These are phyloP conservation scores for Phytophthora cajani DNA, from an alignment of 352 stramenopile species.

Conservation along the genomic window DNA sequence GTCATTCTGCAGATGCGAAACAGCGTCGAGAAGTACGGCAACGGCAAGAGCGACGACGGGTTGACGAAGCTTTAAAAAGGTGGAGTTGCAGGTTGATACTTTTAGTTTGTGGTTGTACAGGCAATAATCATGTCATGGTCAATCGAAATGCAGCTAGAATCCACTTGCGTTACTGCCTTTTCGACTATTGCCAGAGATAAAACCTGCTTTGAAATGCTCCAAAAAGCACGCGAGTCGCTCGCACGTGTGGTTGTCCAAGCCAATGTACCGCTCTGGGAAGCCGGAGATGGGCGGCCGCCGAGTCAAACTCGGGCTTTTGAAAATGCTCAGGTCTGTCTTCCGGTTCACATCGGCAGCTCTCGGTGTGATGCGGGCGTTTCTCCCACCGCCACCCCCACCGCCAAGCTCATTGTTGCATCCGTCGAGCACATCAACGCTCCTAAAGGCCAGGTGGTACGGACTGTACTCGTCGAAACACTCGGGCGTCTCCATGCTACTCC, in stretches of 20 bases:
- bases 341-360: slow-evolving; percentile 17
- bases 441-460: slow-evolving; percentile 75
- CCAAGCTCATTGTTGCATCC: slow-evolving; percentile 38
- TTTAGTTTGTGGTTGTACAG: not conserved
- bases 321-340: slow-evolving; percentile 79
- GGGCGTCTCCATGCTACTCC: slow-evolving; percentile 27
- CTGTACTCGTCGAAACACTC: slow-evolving; percentile 87
- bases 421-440: slow-evolving; percentile 47
- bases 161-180: too few species aligned
- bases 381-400: not conserved
- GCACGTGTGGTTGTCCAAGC: slow-evolving; percentile 76
- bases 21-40: slow-evolving; percentile 83
- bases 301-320: slow-evolving; percentile 69
- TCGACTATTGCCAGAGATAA: slow-evolving; percentile 45
- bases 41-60: slow-evolving; percentile 73
- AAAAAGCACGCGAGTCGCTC: slow-evolving; percentile 38
- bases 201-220: slow-evolving; percentile 19
- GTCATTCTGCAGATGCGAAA: slow-evolving; percentile 86
- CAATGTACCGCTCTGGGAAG: slow-evolving; percentile 81
- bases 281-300: slow-evolving; percentile 58
- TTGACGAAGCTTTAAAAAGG: slow-evolving; percentile 57
- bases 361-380: slow-evolving; percentile 1
- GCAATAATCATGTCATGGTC: not conserved
- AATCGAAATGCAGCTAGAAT: not conserved
- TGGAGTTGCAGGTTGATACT: too few species aligned